phyloP scores from a whole-genome alignment of 192 early-diverging fungal genomes.

The Umbelopsis vinacea region DNA sequence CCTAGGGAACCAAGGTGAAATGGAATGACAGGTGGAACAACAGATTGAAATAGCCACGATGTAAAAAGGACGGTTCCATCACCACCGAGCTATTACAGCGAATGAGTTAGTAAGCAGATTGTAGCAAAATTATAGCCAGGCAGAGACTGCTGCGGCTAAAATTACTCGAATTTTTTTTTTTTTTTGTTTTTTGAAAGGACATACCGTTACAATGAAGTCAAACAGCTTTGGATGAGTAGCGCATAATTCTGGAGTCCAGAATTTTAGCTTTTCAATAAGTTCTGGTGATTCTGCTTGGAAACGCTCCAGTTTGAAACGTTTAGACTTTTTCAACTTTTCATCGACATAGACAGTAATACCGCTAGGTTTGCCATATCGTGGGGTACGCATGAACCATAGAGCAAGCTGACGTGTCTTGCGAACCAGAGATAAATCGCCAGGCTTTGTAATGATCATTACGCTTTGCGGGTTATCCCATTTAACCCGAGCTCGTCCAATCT shows the following conservation, averaged over 20 bases:
- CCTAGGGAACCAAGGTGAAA: constrained; percentile 94
- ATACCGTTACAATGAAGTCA: constrained; percentile 87
- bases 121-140: background rate
- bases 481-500: constrained; percentile 28
- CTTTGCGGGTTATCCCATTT: constrained; percentile 39
- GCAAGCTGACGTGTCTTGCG: constrained; percentile 72
- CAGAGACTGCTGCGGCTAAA: background rate
- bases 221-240: constrained; percentile 68
- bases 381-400: constrained; percentile 62
- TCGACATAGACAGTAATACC: constrained; percentile 69
- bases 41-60: constrained; percentile 85
- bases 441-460: constrained; percentile 82
- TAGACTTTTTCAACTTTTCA: constrained; percentile 58
- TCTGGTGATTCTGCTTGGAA: constrained; percentile 41
- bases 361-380: constrained; percentile 41
- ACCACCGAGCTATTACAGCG: constrained; percentile 72
- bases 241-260: constrained; percentile 82
- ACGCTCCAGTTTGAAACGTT: constrained; percentile 59
- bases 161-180: background rate
- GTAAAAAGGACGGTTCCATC: constrained; percentile 96
- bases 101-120: background rate
- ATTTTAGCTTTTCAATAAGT: constrained; percentile 57
- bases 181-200: background rate
- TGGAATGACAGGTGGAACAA: constrained; percentile 91
- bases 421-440: constrained; percentile 66